Base-by-base conservation (phyloP, 805 yeast genomes). In the Saccharomycopsis fibuligera region DNA sequence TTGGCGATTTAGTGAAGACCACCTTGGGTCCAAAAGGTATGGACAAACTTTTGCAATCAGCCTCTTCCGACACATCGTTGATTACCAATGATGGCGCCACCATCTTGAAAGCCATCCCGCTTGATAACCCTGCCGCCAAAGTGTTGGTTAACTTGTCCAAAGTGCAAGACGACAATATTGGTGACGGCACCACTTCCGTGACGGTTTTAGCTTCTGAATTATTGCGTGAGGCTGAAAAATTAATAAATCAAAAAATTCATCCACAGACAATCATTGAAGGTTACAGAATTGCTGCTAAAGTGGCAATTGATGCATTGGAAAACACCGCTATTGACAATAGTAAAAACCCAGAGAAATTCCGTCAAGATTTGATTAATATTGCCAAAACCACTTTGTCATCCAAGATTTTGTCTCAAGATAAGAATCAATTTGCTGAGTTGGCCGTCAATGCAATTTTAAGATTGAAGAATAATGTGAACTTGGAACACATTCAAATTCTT, bases 171-270 rank as follows among this genome's bases (percentile, higher is more conserved):
- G 96, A 93, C 64, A 98, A 91, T 69, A 88, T 91, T 63, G 99
- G 99, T 49, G 99, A 91, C 65, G 99, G 99, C 62, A 93, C 99
- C 25, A 93, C 99, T 4, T 98, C 98, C 62, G 99, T 93, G 25
- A 98, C 93, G 47, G 98, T 93, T 2, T 72, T 93, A 45, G 98
- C 99, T 1, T 86, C 96, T 57, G 95, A 98, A 2, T 74, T 93
- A 51, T 73, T 93, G 57, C 79, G 96, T 64, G 97, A 91, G 69
- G 97, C 98, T 30, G 97, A 93, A 67, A 81, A 82, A 63, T 77
- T 93, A 55, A 85, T 93, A 42, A 96, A 89, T 57, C 85, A 83
- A 64, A 90, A 85, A 63, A 93, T 93, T 56, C 99, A 93, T 67
- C 99, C 99, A 35, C 98, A 91, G 67, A 91, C 97, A 4, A 91